phyloP scores from a whole-genome alignment of 768 basidiomycete genomes.

The Suillus spraguei region DNA sequence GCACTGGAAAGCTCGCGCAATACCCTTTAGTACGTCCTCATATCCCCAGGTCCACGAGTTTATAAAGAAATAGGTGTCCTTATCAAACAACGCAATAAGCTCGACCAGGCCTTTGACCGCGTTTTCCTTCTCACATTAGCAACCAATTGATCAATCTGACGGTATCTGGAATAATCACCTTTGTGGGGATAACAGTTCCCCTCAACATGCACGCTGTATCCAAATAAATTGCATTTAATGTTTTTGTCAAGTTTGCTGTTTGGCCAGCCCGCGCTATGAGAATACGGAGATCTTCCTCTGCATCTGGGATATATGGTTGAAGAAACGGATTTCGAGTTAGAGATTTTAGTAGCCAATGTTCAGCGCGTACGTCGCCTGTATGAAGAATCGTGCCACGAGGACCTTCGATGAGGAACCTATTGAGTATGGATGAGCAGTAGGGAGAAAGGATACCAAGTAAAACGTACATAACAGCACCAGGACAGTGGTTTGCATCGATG shows the following conservation, averaged over 20 bases:
- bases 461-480: constrained; percentile 87
- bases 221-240: constrained; percentile 77
- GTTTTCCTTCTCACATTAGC: constrained; percentile 47
- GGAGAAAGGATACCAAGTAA: background rate
- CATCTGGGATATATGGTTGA: constrained; percentile 61
- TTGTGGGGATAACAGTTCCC: constrained; percentile 54
- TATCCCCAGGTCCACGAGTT: constrained; percentile 98
- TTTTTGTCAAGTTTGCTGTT: constrained; percentile 38
- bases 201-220: constrained; percentile 76
- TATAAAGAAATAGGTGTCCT: constrained; percentile 77
- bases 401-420: constrained; percentile 85
- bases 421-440: background rate
- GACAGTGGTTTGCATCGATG: constrained; percentile 93
- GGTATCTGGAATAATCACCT: constrained; percentile 41
- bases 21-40: constrained; percentile 83
- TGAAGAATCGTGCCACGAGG: constrained; percentile 73
- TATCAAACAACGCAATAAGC: constrained; percentile 70
- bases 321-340: constrained; percentile 72
- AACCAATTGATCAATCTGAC: constrained; percentile 12
- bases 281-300: constrained; percentile 26
- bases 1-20: constrained; percentile 66
- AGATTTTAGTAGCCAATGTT: constrained; percentile 74
- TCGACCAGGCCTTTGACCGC: constrained; percentile 69
- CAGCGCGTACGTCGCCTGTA: constrained; percentile 92
- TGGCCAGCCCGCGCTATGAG: constrained; percentile 30